phyloP scores from a whole-genome alignment of 2,329 filamentous ascomycete genomes.

The Fusarium coffeatum region DNA sequence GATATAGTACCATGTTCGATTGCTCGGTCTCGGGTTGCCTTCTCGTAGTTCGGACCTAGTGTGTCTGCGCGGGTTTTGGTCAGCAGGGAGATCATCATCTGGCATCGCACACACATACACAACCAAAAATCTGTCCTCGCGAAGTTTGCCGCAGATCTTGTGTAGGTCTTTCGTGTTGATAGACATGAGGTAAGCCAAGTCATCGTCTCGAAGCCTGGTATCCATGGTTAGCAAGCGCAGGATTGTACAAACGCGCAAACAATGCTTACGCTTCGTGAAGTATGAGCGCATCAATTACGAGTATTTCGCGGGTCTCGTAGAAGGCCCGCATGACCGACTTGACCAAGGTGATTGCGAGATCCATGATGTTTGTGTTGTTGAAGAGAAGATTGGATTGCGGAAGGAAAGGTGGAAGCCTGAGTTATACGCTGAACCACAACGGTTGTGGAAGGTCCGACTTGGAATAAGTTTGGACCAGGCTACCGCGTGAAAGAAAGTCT shows the following conservation, averaged over 20 bases:
- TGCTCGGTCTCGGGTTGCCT: constrained; percentile 83
- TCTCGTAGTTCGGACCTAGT: constrained; percentile 78
- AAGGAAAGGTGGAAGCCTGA: neutral
- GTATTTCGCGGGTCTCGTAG: constrained; percentile 84
- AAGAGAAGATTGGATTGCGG: neutral
- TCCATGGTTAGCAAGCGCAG: constrained; percentile 66
- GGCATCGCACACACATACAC: constrained; percentile 66
- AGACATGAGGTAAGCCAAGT: constrained; percentile 86
- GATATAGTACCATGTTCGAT: constrained; percentile 96
- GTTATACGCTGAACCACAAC: neutral
- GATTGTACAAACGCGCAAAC: constrained; percentile 48
- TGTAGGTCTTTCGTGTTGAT: constrained; percentile 94
- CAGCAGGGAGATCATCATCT: constrained; percentile 52
- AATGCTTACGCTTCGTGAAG: constrained; percentile 79
- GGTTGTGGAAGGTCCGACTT: neutral
- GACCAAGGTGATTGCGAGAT: constrained; percentile 78
- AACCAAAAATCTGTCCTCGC: constrained; percentile 85
- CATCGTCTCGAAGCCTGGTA: constrained; percentile 83
- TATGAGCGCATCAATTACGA: constrained; percentile 87
- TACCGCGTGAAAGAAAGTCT: neutral
- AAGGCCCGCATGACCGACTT: constrained; percentile 88
- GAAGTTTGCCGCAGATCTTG: constrained; percentile 85
- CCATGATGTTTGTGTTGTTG: constrained; percentile 52
- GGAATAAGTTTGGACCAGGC: neutral
- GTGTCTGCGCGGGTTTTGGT: constrained; percentile 64